These are phyloP conservation scores for Neopestalotiopsis clavispora DNA, from an alignment of 2,329 filamentous ascomycete species.

Conservation along the genomic window DNA sequence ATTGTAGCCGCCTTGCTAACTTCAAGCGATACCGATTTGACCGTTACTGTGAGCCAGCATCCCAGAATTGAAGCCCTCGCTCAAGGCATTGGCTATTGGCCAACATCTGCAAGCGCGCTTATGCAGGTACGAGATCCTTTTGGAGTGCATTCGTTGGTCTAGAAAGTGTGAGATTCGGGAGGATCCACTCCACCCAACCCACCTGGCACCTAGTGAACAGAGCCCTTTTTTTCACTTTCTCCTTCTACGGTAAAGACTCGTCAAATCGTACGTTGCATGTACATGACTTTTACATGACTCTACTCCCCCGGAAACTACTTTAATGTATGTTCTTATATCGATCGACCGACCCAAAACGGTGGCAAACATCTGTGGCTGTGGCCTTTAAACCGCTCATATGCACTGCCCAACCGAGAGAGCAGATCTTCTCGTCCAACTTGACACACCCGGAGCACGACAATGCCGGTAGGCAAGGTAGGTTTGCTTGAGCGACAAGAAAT, in stretches of 20 bases:
- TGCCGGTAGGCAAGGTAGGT: too few relatives aligned
- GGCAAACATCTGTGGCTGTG: too few relatives aligned
- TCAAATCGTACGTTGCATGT: neutral
- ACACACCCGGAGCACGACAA: too few relatives aligned
- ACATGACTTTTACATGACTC: neutral
- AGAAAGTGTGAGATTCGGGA: neutral
- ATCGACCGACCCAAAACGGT: neutral
- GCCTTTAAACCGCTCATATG: too few relatives aligned
- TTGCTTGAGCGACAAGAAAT: too few relatives aligned
- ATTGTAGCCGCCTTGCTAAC: too few relatives aligned
- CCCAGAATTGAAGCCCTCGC: too few relatives aligned
- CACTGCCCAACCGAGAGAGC: too few relatives aligned
- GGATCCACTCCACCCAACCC: neutral
- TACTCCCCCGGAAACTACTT: neutral
- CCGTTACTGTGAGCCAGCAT: too few relatives aligned
- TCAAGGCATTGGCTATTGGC: neutral
- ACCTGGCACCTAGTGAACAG: neutral
- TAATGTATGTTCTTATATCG: neutral
- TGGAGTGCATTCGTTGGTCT: neutral
- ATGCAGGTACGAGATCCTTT: conserved; percentile 1
- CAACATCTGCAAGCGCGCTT: neutral
- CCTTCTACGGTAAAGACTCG: neutral
- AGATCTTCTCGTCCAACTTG: too few relatives aligned
- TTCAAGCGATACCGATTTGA: too few relatives aligned
- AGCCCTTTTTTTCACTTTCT: neutral